Evolutionary conservation across 106 monocot species (phyloP), one percentile per base, ranked within the genome.

Genomic region (Acorus gramineus): DNA sequence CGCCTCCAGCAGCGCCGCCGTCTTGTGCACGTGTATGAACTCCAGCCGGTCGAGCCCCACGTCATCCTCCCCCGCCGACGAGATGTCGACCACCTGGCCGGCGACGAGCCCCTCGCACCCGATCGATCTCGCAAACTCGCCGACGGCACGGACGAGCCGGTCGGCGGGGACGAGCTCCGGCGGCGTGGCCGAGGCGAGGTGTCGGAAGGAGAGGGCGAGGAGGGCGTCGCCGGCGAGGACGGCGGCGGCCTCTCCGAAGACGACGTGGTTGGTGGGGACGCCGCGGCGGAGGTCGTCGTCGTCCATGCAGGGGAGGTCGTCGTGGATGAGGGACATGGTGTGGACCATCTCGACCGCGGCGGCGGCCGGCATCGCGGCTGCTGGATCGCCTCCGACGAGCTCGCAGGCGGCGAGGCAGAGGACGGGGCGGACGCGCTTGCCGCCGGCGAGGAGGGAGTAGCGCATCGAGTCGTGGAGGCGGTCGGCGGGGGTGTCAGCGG

Each of bases 11-110:
- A 93, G 71, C 4, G 76, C 74, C n/a, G 93, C 93, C 2, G 93
- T 93, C 69, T 93, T 93, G 72, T 89, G 88, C 47, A 82, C 52
- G 66, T 93, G 93, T 49, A 93, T 93, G 68, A 53, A 87, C 61
- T 87, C 86, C 7, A 87, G 80, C 10, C 42, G 61, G 4, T 87
- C 83, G 9, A 87, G 47, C 42, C 48, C 45, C 6, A 83, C 72
- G 4, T 69, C 68, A 3, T 12, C 28, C 6, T 71, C 48, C 2
- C 81, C 81, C 10, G 85, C 81, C 11, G 72, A 75, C 53, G 78
- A 80, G 56, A 90, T 53, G 61, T 82, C 82, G 42, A 73, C 86
- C 13, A 76, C 77, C 68, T 82, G 82, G 28, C 86, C 86, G 10
- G 84, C 86, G 51, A 84, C 84, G 50, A 87, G 66, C 9, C 77